Evolutionary conservation across 2,329 filamentous ascomycete species (phyloP).

Genomic region (Sporothrix inflata): DNA sequence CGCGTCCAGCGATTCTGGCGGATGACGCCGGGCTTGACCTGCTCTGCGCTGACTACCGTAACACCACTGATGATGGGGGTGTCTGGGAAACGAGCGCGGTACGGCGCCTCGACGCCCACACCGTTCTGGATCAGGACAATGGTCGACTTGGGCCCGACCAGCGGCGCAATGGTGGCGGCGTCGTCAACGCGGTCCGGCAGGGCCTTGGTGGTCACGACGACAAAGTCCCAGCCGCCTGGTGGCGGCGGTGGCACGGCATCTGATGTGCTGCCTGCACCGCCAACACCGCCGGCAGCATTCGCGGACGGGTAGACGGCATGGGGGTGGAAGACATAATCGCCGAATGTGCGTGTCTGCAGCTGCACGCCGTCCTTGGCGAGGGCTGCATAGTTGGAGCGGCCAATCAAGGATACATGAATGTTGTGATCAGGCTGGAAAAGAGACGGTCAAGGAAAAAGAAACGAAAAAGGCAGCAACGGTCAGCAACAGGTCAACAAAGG

Average conservation of each 20-base stretch:
- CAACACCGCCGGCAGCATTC: constrained; percentile 45
- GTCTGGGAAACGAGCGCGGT: constrained; percentile 62
- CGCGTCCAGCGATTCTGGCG: constrained; percentile 75
- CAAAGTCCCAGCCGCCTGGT: constrained; percentile 54
- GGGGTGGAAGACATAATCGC: constrained; percentile 66
- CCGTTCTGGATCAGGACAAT: constrained; percentile 74
- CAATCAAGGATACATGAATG: constrained; percentile 68
- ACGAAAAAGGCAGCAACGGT: background rate
- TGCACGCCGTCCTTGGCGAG: constrained; percentile 65
- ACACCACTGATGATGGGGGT: constrained; percentile 68
- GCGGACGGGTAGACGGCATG: constrained; percentile 65
- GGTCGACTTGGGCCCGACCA: constrained; percentile 57
- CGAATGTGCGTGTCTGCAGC: constrained; percentile 68
- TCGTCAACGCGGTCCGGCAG: constrained; percentile 67
- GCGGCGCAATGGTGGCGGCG: constrained; percentile 61
- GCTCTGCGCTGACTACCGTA: constrained; percentile 70
- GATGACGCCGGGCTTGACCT: constrained; percentile 64
- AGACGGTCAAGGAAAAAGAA: constrained; percentile 13
- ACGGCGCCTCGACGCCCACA: constrained; percentile 70
- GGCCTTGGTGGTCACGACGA: constrained; percentile 72
- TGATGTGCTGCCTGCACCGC: constrained; percentile 27
- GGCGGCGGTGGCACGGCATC: constrained; percentile 27
- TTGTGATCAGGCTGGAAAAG: constrained; percentile 49
- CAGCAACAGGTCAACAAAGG: background rate
- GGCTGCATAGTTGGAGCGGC: constrained; percentile 71